Evolutionary conservation across 2,329 filamentous ascomycete species (phyloP).

Genomic region (Cladorrhinum sp.): DNA sequence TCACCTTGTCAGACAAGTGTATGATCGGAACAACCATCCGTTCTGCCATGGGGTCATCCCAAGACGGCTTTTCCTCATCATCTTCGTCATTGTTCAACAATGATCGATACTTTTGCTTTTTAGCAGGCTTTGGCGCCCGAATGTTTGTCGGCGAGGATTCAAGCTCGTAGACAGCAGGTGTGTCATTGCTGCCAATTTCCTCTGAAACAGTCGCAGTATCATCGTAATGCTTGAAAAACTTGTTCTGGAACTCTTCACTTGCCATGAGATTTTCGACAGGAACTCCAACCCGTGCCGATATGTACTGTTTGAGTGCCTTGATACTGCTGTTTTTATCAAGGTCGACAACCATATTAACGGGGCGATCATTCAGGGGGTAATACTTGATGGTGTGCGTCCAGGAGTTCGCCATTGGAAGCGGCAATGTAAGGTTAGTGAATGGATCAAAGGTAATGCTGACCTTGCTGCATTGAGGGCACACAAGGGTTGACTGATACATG

Average conservation of each 20-base stretch:
- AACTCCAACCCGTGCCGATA: constrained; percentile 66
- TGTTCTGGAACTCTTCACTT: constrained; percentile 76
- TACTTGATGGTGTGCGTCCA: constrained; percentile 75
- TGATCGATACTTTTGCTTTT: constrained; percentile 39
- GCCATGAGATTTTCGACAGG: constrained; percentile 67
- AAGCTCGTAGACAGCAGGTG: constrained; percentile 72
- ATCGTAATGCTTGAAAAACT: constrained; percentile 83
- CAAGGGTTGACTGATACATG: constrained; percentile 96
- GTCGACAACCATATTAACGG: constrained; percentile 73
- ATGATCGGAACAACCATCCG: constrained; percentile 69
- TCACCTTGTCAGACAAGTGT: constrained; percentile 46
- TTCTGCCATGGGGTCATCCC: constrained; percentile 62
- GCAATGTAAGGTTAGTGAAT: constrained; percentile 90
- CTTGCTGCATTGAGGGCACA: constrained; percentile 87
- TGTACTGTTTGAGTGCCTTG: constrained; percentile 64
- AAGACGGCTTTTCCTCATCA: constrained; percentile 47
- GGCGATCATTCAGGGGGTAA: constrained; percentile 69
- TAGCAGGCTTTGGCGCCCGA: constrained; percentile 41
- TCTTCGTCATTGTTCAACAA: constrained; percentile 49
- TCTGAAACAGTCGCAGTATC: constrained; percentile 68
- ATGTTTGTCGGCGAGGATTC: constrained; percentile 77
- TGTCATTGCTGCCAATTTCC: constrained; percentile 64
- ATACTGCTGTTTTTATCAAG: constrained; percentile 73
- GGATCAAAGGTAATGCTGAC: constrained; percentile 99
- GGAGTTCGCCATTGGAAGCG: constrained; percentile 80